Conservation (phyloP, 345 rosid genomes). For the Citrus australasica region DNA sequence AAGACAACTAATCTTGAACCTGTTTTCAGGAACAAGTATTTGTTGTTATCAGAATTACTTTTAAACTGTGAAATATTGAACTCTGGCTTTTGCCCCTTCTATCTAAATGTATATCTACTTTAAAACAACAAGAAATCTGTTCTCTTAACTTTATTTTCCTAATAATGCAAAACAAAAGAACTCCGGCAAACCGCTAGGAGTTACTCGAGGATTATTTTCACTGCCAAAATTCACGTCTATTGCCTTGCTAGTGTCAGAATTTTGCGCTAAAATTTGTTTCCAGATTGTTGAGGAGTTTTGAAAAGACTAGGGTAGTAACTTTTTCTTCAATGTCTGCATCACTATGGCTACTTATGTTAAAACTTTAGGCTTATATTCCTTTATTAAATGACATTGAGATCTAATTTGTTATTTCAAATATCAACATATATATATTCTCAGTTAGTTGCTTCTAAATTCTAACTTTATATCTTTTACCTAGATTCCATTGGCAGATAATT, state of each 20-base stretch:
- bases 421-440: neutral
- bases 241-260: neutral
- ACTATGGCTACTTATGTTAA: neutral
- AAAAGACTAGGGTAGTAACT: neutral
- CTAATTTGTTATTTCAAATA: neutral
- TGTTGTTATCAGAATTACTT: neutral
- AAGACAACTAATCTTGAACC: neutral
- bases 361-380: neutral
- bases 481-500: constrained; percentile 37
- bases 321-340: neutral
- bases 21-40: neutral
- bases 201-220: neutral
- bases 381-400: neutral
- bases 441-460: constrained; percentile 7
- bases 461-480: constrained; percentile 23
- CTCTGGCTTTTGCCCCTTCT: neutral
- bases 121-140: neutral
- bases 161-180: neutral
- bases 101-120: neutral
- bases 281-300: neutral
- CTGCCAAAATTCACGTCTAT: neutral
- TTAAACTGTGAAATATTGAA: neutral
- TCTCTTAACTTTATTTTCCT: neutral
- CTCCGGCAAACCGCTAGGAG: neutral
- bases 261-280: neutral